Base-by-base conservation (phyloP, 2,329 filamentous ascomycete genomes). In the Aureobasidium namibiae region DNA sequence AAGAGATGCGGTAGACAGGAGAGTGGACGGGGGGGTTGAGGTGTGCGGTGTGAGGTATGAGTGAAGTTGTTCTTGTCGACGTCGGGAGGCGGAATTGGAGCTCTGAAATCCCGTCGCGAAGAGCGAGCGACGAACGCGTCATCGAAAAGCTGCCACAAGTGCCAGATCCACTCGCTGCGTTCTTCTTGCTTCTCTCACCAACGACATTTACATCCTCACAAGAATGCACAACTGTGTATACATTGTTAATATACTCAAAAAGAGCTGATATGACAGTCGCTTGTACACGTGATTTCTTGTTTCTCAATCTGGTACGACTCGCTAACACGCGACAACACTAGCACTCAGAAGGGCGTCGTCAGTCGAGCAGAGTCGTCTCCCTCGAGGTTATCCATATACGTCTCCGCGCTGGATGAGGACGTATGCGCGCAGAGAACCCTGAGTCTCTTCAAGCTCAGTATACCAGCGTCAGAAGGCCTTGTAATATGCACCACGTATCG, bases 251-350 rank as follows among this genome's bases (percentile, higher is more conserved):
- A 18, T 38, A 2, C 34, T 7, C 34, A 38, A 38, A 18, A 16
- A 18, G 34, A 38, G 34, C 34, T n/a, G 34, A 38, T 18, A 4
- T 16, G 16, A 7, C 16, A n/a, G 14, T 16, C n/a, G n/a, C 34
- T 2, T n/a, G 4, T 29, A 29, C 26, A 29, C 26, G 26, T 9
- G 26, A 5, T 29, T n/a, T n/a, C n/a, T n/a, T n/a, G n/a, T n/a
- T n/a, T n/a, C n/a, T n/a, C n/a, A n/a, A 70, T 78, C 53, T 78
- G 75, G 75, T 78, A 78, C 60, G 76, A 78, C 65, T 74, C 76
- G 11, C 64, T 78, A 14, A 78, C 75, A 4, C 65, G 66, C 1
- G 64, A 68, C 21, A 77, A 78, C 59, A 10, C 26, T 14, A n/a
- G n/a, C 18, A n/a, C 6, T 49, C 46, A 29, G 42, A n/a, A 45